Percentiles rank a stretch among this genome's conserved stretches.
phyloP scores from a whole-genome alignment of 2,329 filamentous ascomycete species.

The Colletotrichum higginsianum region DNA sequence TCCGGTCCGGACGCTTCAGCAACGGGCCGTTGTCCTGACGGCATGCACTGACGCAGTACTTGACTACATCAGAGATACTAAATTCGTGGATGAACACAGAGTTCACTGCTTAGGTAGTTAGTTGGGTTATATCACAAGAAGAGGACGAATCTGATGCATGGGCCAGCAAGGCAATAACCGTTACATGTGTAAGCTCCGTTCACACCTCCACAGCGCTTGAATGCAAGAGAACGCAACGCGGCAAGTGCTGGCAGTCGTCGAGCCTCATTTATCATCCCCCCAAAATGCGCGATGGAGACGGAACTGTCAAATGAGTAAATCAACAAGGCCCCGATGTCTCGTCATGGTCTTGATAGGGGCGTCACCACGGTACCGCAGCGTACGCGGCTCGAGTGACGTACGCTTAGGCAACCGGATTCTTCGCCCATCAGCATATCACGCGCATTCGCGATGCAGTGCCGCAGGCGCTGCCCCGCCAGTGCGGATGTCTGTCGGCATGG shows the following conservation, averaged over 20 bases:
- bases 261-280: not conserved
- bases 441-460: not conserved
- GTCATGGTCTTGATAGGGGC: not conserved
- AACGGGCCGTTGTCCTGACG: constrained; percentile 21
- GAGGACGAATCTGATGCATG: too few relatives aligned
- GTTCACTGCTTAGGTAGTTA: too few relatives aligned
- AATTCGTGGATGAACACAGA: not conserved
- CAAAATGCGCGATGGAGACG: not conserved
- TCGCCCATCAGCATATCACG: not conserved
- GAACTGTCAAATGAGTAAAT: not conserved
- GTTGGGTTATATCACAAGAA: too few relatives aligned
- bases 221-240: not conserved
- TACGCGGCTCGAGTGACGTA: constrained; percentile 35
- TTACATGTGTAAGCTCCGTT: not conserved
- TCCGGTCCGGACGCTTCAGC: constrained; percentile 24
- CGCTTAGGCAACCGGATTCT: constrained; percentile 28
- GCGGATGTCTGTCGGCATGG: not conserved
- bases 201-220: not conserved
- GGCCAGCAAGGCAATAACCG: not conserved
- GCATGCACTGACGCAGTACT: constrained; percentile 9
- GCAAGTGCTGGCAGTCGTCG: not conserved
- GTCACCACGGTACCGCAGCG: constrained; percentile 3
- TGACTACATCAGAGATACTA: not conserved
- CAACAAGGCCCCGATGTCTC: not conserved
- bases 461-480: too few relatives aligned